Base-by-base conservation (phyloP, 164 flowering plant genomes). In the Santalum album region DNA sequence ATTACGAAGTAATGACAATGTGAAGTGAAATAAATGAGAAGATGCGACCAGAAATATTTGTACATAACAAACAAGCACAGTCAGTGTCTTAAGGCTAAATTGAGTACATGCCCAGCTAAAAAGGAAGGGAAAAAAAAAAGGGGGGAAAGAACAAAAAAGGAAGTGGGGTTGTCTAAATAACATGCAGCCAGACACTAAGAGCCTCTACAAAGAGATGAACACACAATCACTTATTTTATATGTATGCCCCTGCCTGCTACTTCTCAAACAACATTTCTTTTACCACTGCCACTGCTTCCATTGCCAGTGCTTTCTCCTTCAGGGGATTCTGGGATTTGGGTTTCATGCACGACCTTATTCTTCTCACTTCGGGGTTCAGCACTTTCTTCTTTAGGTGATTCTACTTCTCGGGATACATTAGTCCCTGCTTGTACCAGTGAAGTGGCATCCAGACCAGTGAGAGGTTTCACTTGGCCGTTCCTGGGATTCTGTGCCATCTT, bases 351-450 rank as follows among this genome's bases (percentile, higher is more conserved):
- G 14, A 12, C 27, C 12, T 6, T 45, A 39, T n/a, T 53, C 47
- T 48, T 50, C 12, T 50, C 53, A 27, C 34, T 18, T 42, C 59
- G 38, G 27, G 65, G 21, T 49, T 64, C 72, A 25, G 49, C 17
- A 18, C n/a, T n/a, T n/a, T n/a, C n/a, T n/a, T 53, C 61, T 52
- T 58, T 55, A 7, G 62, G 48, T 7, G 64, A 26, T 39, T 62
- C 57, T 18, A 19, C 25, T 27, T 36, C 17, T 27, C 39, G 55
- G 24, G 50, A 43, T 20, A 58, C 43, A 5, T 24, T 27, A 49
- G 49, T 19, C 38, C 19, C 66, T 35, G 19, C 40, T 19, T 27
- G 53, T 26, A 9, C 23, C 27, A 59, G 32, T 26, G 57, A 10
- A 22, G 25, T 12, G 15, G 20, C 42, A 15, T n/a, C 40, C 0